Conservation (phyloP, 345 rosid species). For the Aquilaria sinensis region DNA sequence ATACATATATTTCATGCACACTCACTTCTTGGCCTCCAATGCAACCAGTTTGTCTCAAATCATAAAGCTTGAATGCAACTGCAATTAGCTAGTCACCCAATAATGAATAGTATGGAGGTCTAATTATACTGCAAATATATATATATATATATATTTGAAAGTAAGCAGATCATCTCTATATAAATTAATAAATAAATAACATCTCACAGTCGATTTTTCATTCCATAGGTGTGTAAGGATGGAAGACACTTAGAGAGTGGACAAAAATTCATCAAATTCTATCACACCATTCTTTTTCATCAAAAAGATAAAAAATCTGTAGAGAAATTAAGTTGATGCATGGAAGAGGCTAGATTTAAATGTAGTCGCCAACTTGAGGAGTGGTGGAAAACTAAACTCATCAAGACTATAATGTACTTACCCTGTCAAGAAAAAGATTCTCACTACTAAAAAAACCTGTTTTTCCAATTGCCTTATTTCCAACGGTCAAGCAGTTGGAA, state of each 20-base stretch:
- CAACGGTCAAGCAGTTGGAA: too few species aligned
- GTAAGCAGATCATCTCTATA: constrained; percentile 12
- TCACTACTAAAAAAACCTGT: too few species aligned
- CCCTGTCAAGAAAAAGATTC: constrained; percentile 88
- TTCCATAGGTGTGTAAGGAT: constrained; percentile 65
- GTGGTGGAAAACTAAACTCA: background rate
- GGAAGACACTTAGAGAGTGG: constrained; percentile 70
- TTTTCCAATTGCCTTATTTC: too few species aligned
- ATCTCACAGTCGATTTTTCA: constrained; percentile 76
- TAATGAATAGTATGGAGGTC: background rate
- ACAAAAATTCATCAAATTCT: constrained; percentile 84
- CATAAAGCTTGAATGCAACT: constrained; percentile 86
- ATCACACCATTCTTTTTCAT: constrained; percentile 88
- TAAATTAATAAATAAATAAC: background rate
- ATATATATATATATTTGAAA: background rate
- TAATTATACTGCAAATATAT: background rate
- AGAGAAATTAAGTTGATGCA: constrained; percentile 1
- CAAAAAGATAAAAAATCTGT: constrained; percentile 78
- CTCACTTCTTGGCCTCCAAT: constrained; percentile 84
- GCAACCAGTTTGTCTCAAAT: constrained; percentile 78
- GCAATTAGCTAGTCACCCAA: constrained; percentile 19
- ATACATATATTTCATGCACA: background rate
- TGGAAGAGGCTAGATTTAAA: background rate
- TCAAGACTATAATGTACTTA: constrained; percentile 24
- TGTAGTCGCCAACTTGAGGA: background rate